Percentiles rank a stretch among this genome's conserved stretches.
phyloP scores from a whole-genome alignment of 2,329 filamentous ascomycete genomes.

The Fusarium anguioides region DNA sequence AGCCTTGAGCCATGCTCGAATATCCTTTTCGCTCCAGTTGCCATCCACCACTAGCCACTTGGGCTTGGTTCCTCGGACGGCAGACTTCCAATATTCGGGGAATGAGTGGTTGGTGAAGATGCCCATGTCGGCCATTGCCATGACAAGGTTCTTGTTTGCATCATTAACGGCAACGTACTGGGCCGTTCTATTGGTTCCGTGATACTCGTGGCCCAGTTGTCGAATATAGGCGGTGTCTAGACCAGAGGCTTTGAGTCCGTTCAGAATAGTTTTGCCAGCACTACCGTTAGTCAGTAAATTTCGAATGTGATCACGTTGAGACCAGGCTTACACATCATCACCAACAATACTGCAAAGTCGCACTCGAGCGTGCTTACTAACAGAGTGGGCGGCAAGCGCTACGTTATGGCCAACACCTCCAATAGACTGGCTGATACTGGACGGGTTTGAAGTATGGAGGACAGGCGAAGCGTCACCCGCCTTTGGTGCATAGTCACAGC shows the following conservation, averaged over 20 bases:
- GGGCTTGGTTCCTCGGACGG: conserved; percentile 67
- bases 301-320: background rate
- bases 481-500: conserved; percentile 74
- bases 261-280: conserved; percentile 78
- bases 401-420: conserved; percentile 96
- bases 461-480: conserved; percentile 55
- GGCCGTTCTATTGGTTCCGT: conserved; percentile 74
- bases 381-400: conserved; percentile 81
- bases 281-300: conserved; percentile 50
- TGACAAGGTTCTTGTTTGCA: conserved; percentile 80
- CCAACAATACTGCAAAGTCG: conserved; percentile 84
- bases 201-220: conserved; percentile 60
- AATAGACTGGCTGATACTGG: conserved; percentile 81
- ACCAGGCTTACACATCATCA: conserved; percentile 72
- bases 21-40: conserved; percentile 79
- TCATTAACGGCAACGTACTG: conserved; percentile 95
- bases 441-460: conserved; percentile 86
- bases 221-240: conserved; percentile 74
- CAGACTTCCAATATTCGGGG: conserved; percentile 68
- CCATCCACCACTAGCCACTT: conserved; percentile 86
- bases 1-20: conserved; percentile 75
- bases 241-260: conserved; percentile 71
- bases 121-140: conserved; percentile 96
- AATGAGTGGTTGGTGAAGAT: conserved; percentile 74
- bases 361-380: conserved; percentile 69